phyloP scores from a whole-genome alignment of 805 yeast genomes.

The Gaillardinia entomophila region DNA sequence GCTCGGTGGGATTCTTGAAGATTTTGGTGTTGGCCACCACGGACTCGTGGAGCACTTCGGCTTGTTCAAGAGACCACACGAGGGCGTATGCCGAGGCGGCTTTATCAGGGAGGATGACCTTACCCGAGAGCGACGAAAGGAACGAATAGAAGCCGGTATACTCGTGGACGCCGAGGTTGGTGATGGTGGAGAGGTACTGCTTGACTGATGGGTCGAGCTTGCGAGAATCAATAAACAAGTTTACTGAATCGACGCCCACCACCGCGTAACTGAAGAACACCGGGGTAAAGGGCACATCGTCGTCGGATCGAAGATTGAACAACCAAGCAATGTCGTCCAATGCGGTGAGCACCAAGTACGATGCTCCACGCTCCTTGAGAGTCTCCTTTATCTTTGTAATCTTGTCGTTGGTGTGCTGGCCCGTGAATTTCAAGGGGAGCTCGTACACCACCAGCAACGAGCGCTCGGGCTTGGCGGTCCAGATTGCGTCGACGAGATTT shows the following conservation, averaged over 20 bases:
- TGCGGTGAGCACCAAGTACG: conserved; percentile 54
- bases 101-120: conserved; percentile 28
- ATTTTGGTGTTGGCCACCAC: conserved; percentile 53
- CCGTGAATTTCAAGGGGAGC: conserved; percentile 24
- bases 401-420: conserved; percentile 26
- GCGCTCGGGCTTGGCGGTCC: conserved; percentile 34
- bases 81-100: conserved; percentile 27
- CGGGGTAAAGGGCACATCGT: conserved; percentile 80
- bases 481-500: conserved; percentile 34
- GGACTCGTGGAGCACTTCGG: conserved; percentile 21
- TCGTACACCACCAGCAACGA: conserved; percentile 28
- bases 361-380: conserved; percentile 19
- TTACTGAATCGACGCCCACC: conserved; percentile 26
- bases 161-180: conserved; percentile 34
- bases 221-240: conserved; percentile 49
- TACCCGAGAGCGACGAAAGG: conserved; percentile 24
- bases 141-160: conserved; percentile 60
- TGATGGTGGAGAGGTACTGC: conserved; percentile 20
- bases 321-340: conserved; percentile 92
- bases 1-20: conserved; percentile 68
- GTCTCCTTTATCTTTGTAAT: conserved; percentile 21
- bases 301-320: conserved; percentile 69
- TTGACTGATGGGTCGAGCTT: conserved; percentile 25
- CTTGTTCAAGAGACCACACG: conserved; percentile 20
- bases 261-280: conserved; percentile 71